Conservation (phyloP, 2,329 filamentous ascomycete genomes). For the Neopestalotiopsis rosae region DNA sequence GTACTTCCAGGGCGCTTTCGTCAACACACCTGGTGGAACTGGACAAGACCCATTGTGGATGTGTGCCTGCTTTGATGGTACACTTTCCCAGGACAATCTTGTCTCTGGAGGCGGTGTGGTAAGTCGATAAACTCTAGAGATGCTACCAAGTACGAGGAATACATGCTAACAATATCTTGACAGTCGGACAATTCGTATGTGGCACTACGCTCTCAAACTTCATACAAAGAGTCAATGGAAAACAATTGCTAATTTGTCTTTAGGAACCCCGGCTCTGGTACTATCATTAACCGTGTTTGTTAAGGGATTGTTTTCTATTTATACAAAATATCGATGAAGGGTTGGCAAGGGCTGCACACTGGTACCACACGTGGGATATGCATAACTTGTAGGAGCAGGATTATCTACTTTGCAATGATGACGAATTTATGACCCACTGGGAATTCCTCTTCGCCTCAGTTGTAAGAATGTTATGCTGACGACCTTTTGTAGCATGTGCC, state of each 20-base stretch:
- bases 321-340: neutral
- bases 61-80: conserved; percentile 15
- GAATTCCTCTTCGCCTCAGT: no score
- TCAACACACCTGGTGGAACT: conserved; percentile 18
- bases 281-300: conserved; percentile 13
- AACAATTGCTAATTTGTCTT: neutral
- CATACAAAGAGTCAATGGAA: neutral
- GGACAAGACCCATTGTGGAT: conserved; percentile 6
- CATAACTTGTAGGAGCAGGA: no score
- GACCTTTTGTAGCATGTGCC: no score
- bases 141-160: neutral
- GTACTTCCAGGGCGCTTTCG: conserved; percentile 16
- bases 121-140: neutral
- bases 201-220: neutral
- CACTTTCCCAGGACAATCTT: conserved; percentile 10
- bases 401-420: no score
- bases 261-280: conserved; percentile 14
- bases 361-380: no score
- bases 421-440: no score
- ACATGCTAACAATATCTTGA: neutral
- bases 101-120: conserved; percentile 12
- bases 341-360: neutral
- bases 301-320: neutral
- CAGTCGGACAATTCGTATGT: conserved; percentile 15
- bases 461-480: no score